These are phyloP conservation scores for Eucalyptus globulus DNA, from an alignment of 345 rosid species.

Conservation along the genomic window DNA sequence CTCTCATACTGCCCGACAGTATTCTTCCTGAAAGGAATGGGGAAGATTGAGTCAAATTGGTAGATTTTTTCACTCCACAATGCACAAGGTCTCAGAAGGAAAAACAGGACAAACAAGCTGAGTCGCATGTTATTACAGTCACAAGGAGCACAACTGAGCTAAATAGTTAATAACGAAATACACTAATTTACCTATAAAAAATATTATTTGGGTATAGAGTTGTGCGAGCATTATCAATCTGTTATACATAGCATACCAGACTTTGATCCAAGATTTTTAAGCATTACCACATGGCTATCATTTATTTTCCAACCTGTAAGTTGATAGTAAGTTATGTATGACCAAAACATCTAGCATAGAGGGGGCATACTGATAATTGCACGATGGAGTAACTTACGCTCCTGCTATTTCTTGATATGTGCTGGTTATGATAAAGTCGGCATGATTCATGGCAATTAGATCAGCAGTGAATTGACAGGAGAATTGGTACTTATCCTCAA, in stretches of 20 bases:
- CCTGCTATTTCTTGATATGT: constrained; percentile 42
- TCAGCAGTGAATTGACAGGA: constrained; percentile 36
- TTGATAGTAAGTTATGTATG: not conserved
- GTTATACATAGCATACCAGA: not conserved
- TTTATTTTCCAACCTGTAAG: not conserved
- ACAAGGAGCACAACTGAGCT: not conserved
- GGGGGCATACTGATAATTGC: not conserved
- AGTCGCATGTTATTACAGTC: not conserved
- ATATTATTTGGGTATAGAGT: not conserved
- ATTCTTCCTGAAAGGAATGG: constrained; percentile 16
- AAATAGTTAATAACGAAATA: not conserved
- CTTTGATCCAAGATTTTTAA: not conserved
- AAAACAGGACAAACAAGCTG: not conserved
- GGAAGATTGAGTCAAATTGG: not conserved
- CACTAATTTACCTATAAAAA: not conserved
- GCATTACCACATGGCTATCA: not conserved
- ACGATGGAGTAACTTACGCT: not conserved
- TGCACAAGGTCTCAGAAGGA: not conserved
- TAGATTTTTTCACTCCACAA: not conserved
- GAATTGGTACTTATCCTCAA: constrained; percentile 31
- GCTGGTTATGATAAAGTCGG: constrained; percentile 38
- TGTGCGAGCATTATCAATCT: not conserved
- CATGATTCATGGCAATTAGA: constrained; percentile 31
- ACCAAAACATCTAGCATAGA: not conserved
- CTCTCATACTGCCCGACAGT: constrained; percentile 37